These are phyloP conservation scores for Epichloe coenophiala DNA, from an alignment of 2,329 filamentous ascomycete species.

Conservation along the genomic window DNA sequence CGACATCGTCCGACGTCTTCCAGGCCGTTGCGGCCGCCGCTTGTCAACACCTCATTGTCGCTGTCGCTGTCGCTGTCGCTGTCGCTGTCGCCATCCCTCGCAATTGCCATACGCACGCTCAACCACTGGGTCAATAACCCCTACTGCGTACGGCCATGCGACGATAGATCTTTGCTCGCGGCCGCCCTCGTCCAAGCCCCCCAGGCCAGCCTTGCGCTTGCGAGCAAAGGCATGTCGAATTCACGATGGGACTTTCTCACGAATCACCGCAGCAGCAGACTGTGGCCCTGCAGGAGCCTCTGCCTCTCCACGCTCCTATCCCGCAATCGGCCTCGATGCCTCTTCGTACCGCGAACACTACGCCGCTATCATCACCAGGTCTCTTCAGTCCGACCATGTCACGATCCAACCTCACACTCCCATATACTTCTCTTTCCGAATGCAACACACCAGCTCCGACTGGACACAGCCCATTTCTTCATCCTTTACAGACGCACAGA, in stretches of 20 bases:
- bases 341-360: constrained; percentile 38
- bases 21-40: neutral
- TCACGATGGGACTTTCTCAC: constrained; percentile 9
- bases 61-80: neutral
- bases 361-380: constrained; percentile 46
- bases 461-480: constrained; percentile 47
- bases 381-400: constrained; percentile 41
- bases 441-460: constrained; percentile 36
- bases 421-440: constrained; percentile 32
- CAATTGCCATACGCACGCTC: neutral
- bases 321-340: constrained; percentile 26
- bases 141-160: constrained; percentile 4
- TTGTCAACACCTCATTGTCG: neutral
- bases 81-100: neutral
- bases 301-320: constrained; percentile 18
- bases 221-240: constrained; percentile 8
- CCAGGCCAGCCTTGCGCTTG: constrained; percentile 4
- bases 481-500: constrained; percentile 58
- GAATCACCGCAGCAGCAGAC: constrained; percentile 3
- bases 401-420: constrained; percentile 25
- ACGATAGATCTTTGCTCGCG: constrained; percentile 6
- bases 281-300: constrained; percentile 3
- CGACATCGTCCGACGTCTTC: neutral
- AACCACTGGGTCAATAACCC: neutral
- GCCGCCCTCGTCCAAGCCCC: constrained; percentile 1